Evolutionary conservation across 2,329 filamentous ascomycete genomes (phyloP), one percentile per base, ranked within the genome.

Genomic region (Fusarium goolgardi): DNA sequence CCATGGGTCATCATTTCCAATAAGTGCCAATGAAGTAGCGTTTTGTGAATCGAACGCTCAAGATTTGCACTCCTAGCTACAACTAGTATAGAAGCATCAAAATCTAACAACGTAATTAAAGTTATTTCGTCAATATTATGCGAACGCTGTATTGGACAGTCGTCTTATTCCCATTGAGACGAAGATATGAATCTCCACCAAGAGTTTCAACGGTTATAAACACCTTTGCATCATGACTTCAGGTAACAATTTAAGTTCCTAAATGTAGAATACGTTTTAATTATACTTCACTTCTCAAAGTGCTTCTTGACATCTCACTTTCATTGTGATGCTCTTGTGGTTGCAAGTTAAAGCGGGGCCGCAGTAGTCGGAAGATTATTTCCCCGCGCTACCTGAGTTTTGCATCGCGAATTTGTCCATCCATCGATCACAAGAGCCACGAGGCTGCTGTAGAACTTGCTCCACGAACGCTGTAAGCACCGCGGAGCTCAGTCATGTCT

Each of bases 401-500:
- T 75, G 68, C 70, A 72, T 69, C 67, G 40, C 64, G 58, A 67
- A 71, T 67, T 65, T 67, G 62, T 51, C 59, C 29, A 63, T 43
- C 59, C 16, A 65, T 64, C 46, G 54, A 71, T 67, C 64, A 69
- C 67, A 64, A 67, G 70, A 73, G 69, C 59, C 56, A 67, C 55
- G 49, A 74, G 72, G 67, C 59, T 54, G 51, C n/a, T 60, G 57
- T 61, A 71, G 25, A 66, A 61, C 49, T 53, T 67, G 55, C 69
- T 74, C 72, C 56, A 72, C 63, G 59, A 68, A 71, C 70, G 72
- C 55, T 72, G 70, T 58, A 59, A 72, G 69, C 65, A 67, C 71
- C 70, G 72, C 67, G 70, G 72, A 71, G 72, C 71, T 74, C 69
- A 70, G 71, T 54, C 70, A 79, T 79, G 77, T 74, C 75, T 74